Base-by-base conservation (phyloP, 306 rosid genomes). In the Vicia faba region DNA sequence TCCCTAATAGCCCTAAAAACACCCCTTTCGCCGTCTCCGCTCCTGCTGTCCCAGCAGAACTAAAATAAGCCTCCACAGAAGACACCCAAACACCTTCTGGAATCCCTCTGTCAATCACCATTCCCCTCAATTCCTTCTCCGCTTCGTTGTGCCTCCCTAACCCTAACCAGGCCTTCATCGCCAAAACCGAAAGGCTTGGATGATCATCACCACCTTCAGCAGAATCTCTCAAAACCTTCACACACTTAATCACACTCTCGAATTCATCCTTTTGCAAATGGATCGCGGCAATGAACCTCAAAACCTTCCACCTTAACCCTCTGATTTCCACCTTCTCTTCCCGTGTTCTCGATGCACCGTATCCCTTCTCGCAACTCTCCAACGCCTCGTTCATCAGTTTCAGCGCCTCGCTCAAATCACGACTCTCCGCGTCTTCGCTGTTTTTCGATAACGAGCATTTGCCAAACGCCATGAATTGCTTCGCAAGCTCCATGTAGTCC, bases 91-190 rank as follows among this genome's bases (percentile, higher is more conserved):
- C 89, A 35, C 88, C 80, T 75, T 93, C 97, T 0, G 98, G 97
- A 72, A 89, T 76, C 56, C 91, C 98, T 40, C 79, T 70, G 33
- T 79, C 84, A 11, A 86, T 81, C 16, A 86, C 89, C 97, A 93
- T 89, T 54, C 95, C 88, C 79, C 90, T 82, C 72, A 93, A 73
- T 83, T 93, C 99, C 75, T 78, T 89, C 91, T 93, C 99, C 0
- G 97, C 99, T 54, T 93, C 96, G 0, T 40, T 83, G 26, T 82
- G 74, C 72, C 85, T 88, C 63, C 88, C 86, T 33, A 93, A 53
- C 50, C 99, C 99, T 45, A 93, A 39, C 96, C 95, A 93, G 15
- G 95, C 99, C 66, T 90, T 90, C 92, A 93, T 87, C 1, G 98
- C 95, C 82, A 93, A 66, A 29, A 93, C 97, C 2, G 96, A 78